phyloP scores from a whole-genome alignment of 78 protist genomes.

The Acrasis kona region DNA sequence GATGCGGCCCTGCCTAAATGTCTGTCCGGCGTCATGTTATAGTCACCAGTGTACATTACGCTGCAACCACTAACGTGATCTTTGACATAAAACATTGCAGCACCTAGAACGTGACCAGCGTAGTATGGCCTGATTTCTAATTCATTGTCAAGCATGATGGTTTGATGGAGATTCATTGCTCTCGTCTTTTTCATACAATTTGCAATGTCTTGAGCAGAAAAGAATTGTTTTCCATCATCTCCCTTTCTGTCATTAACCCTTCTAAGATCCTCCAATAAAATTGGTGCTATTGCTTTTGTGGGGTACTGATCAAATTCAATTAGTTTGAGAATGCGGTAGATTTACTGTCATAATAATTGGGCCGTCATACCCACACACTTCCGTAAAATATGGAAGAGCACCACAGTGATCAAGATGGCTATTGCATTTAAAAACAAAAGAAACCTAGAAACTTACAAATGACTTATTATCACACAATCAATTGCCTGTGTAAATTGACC shows the following conservation, averaged over 20 bases:
- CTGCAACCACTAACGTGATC: constrained; percentile 60
- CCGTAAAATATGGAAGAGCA: constrained; percentile 92
- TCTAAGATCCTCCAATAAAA: constrained; percentile 80
- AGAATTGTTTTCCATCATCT: constrained; percentile 64
- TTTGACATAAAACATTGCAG: constrained; percentile 83
- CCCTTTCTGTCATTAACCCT: constrained; percentile 51
- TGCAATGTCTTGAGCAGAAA: constrained; percentile 64
- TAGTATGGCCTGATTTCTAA: constrained; percentile 74
- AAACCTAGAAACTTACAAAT: constrained; percentile 18
- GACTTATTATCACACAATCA: constrained; percentile 28
- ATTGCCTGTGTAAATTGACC: constrained; percentile 29
- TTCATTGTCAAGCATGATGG: constrained; percentile 66
- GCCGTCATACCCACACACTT: constrained; percentile 45
- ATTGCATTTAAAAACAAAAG: constrained; percentile 69
- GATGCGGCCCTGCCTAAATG: constrained; percentile 66
- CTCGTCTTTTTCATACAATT: constrained; percentile 78
- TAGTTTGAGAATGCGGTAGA: too few relatives aligned
- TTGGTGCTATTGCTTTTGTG: constrained; percentile 84
- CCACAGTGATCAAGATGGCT: constrained; percentile 96
- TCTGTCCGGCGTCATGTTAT: constrained; percentile 97
- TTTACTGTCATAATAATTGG: constrained; percentile 41
- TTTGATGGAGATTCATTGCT: constrained; percentile 59
- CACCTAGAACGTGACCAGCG: constrained; percentile 98
- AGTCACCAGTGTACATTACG: constrained; percentile 96
- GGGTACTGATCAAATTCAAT: too few relatives aligned